A percentile compares a stretch with the other conserved stretches of the same genome.
Evolutionary conservation across 2,329 filamentous ascomycete genomes (phyloP).

Genomic region (Claviceps spartinae): DNA sequence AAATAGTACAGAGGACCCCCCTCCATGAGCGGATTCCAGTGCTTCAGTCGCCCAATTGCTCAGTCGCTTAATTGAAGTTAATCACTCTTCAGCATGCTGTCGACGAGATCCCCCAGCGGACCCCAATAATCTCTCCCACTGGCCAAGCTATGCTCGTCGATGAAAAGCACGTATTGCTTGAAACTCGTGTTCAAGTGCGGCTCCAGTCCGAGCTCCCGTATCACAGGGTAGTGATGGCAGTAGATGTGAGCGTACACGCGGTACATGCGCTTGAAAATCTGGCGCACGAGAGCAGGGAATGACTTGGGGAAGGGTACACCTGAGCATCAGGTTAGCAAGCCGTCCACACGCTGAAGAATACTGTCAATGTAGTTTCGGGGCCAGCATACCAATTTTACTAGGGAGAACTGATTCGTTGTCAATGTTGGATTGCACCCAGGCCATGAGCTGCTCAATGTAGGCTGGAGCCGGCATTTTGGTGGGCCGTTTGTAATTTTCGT

Average conservation of each 20-base stretch:
- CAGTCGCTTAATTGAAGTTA: slow-evolving; percentile 34
- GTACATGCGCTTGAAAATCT: slow-evolving; percentile 98
- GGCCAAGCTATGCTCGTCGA: slow-evolving; percentile 87
- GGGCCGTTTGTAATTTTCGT: slow-evolving; percentile 81
- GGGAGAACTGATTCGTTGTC: slow-evolving; percentile 93
- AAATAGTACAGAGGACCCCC: slow-evolving; percentile 4
- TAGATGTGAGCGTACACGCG: slow-evolving; percentile 98
- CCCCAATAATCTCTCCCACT: slow-evolving; percentile 97
- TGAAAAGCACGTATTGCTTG: slow-evolving; percentile 98
- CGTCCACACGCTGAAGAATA: not conserved
- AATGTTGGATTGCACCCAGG: slow-evolving; percentile 88
- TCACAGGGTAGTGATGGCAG: slow-evolving; percentile 97
- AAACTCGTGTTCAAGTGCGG: slow-evolving; percentile 98
- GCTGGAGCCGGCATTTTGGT: slow-evolving; percentile 97
- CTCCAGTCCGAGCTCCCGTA: slow-evolving; percentile 87
- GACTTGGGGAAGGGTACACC: slow-evolving; percentile 90
- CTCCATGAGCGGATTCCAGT: not conserved
- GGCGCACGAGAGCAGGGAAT: slow-evolving; percentile 76
- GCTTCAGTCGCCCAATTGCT: no score
- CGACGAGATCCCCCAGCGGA: slow-evolving; percentile 84
- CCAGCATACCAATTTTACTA: slow-evolving; percentile 62
- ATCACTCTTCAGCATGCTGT: slow-evolving; percentile 94
- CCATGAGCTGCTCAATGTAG: slow-evolving; percentile 96
- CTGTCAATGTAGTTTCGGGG: no score
- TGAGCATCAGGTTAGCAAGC: slow-evolving; percentile 13